Evolutionary conservation across 2,329 filamentous ascomycete genomes (phyloP), one percentile per base, ranked within the genome.

Genomic region (Nemania bipapillata): DNA sequence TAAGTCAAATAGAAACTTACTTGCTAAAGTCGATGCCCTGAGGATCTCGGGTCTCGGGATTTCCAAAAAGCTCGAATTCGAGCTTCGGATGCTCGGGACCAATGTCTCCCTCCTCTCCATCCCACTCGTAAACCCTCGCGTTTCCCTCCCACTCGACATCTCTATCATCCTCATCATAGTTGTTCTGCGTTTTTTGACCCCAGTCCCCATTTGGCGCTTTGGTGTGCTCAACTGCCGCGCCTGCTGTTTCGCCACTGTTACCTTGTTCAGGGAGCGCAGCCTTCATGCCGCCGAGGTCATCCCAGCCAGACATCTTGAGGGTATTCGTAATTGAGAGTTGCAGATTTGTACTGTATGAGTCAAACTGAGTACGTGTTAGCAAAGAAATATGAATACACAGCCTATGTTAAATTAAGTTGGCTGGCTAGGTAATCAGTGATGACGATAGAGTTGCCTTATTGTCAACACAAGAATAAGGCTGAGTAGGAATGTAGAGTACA

Each of bases 51-150:
- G 86, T 83, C 5, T 82, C 81, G 0, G 86, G 84, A 63, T 82
- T 79, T 4, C 89, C 89, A 66, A 96, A 99, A 6, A 99, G 87
- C 74, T 91, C 83, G 7, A 86, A 74, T 82, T 98, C 95, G 0
- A 99, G 87, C 55, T 89, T 86, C 0, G 86, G 83, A 61, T 90
- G 86, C 57, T 83, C 84, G 0, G 94, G 94, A 6, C 91, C 95
- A 62, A 99, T 84, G 47, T 98, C 95, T 1, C 95, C 96, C 73
- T 86, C 92, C 2, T 97, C 93, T 11, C 94, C 93, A 20, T 89
- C 86, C 91, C 92, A 98, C 76, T 94, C 88, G 74, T 98, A 98
- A 50, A 91, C 84, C 0, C 78, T 81, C n/a, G 89, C 90, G 63
- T 87, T 86, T 42, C 83, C 79, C 15, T 85, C 86, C 81, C 85